Evolutionary conservation across 257 asterid genomes (phyloP), one percentile per base, ranked within the genome.

Genomic region (Euphrasia confusa): DNA sequence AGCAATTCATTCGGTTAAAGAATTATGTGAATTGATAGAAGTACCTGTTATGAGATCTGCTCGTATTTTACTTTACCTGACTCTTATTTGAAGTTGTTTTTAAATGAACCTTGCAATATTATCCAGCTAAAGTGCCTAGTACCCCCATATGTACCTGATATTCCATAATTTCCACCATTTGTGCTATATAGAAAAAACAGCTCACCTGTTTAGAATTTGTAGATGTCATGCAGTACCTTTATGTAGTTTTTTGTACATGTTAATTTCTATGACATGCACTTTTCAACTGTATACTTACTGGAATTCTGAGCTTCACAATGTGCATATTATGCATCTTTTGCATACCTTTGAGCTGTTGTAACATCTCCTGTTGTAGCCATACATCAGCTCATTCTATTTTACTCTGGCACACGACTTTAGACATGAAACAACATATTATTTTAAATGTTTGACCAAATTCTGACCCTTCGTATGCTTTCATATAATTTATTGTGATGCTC

Each of bases 401-500:
- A 47, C 53, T 47, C 53, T 5, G n/a, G 8, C 8, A 52, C 49
- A 18, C 13, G 10, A 53, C 7, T 13, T 55, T 28, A 55, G 57
- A 52, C 27, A 30, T 26, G 24, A 63, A 54, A 55, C 63, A 28
- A 70, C 30, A 45, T 42, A 11, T 17, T 60, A 21, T 21, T 14
- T 15, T 58, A 32, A 32, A 47, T 33, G 58, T 52, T 64, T 49
- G 54, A 9, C 32, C 17, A 5, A 52, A 12, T 27, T n/a, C 48
- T 32, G 39, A 21, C 26, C 54, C 42, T 61, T 55, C 60, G 18
- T 54, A 64, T 63, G 56, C 40, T 67, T 70, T 54, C 53, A 30
- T 53, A 59, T 27, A 28, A 28, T 52, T 28, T 39, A 26, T 71
- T 69, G 15, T 48, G 58, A 49, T 64, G 65, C 72, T 63, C 62